Evolutionary conservation across 306 rosid genomes (phyloP), one percentile per base, ranked within the genome.

Genomic region (Crotalaria pallida): DNA sequence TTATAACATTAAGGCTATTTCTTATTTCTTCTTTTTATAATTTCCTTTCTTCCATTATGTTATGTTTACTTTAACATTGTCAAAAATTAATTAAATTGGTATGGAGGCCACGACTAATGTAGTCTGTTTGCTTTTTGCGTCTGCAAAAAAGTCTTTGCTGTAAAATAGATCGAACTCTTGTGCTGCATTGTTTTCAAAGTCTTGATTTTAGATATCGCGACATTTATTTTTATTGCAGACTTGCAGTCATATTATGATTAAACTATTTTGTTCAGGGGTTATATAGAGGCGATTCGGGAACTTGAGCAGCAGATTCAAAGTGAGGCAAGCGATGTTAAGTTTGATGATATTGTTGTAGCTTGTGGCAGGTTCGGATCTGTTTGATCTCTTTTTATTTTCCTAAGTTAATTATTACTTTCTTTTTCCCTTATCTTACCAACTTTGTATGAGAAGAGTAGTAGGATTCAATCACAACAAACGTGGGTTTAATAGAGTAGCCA

Each of bases 301-400:
- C 80, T 94, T 58, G 98, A 90, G 82, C 84, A 74, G 81, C 97
- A 90, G 75, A 76, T 85, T 80, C 88, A 82, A 75, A 44, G 56
- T 64, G 92, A 62, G 70, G 45, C 78, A 22, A 57, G 67, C 67
- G 26, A 82, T 49, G 40, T 73, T 47, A 82, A 84, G 72, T 90
- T 90, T 70, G 98, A 94, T 73, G 97, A 94, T 81, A 82, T 94
- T 74, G 98, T 86, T 81, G 96, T 84, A 59, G 96, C 97, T 49
- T 88, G 97, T 81, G 96, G 97, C 88, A 94, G 97, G 98, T 90
- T 82, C 50, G 58, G 52, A 15, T 71, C 73, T 71, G 55, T 71
- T 70, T 65, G 22, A 81, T 80, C 61, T 72, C 7, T 71, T 22
- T 59, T 67, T 75, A 13, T 70, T 80, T 65, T 69, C 61, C 38